Conservation (phyloP, 768 basidiomycete genomes). For the Boletus vermiculosoides region DNA sequence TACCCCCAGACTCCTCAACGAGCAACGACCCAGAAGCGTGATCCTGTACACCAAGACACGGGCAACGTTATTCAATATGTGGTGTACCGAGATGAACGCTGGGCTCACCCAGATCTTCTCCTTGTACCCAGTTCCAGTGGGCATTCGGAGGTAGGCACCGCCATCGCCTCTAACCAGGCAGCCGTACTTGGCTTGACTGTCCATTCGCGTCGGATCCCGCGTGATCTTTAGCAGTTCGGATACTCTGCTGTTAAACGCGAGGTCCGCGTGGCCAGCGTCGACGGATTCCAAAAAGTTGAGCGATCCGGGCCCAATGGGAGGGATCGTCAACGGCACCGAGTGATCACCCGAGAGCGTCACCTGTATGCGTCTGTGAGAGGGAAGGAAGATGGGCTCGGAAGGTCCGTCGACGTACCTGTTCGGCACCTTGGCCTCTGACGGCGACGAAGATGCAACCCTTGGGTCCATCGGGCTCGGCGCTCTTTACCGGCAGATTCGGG, state of each 20-base stretch:
- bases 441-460: constrained; percentile 86
- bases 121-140: constrained; percentile 70
- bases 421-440: constrained; percentile 81
- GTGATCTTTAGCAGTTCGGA: constrained; percentile 65
- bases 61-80: too few relatives aligned
- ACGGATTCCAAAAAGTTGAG: constrained; percentile 87
- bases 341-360: constrained; percentile 51
- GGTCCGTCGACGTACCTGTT: constrained; percentile 47
- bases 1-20: constrained; percentile 85
- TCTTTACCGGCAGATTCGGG: constrained; percentile 78
- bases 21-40: constrained; percentile 87
- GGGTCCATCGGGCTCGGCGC: constrained; percentile 49
- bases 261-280: constrained; percentile 89
- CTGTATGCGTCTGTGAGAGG: constrained; percentile 30
- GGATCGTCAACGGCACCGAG: constrained; percentile 51
- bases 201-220: constrained; percentile 75
- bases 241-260: constrained; percentile 76
- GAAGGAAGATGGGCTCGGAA: background rate
- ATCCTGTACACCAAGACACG: constrained; percentile 49
- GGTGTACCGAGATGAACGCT: accelerated
- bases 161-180: constrained; percentile 86
- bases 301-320: constrained; percentile 37
- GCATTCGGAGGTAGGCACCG: constrained; percentile 77
- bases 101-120: constrained; percentile 94
- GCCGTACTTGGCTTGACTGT: constrained; percentile 94